These are phyloP conservation scores for Fusarium stilboides DNA, from an alignment of 2,329 filamentous ascomycete species.

Conservation along the genomic window DNA sequence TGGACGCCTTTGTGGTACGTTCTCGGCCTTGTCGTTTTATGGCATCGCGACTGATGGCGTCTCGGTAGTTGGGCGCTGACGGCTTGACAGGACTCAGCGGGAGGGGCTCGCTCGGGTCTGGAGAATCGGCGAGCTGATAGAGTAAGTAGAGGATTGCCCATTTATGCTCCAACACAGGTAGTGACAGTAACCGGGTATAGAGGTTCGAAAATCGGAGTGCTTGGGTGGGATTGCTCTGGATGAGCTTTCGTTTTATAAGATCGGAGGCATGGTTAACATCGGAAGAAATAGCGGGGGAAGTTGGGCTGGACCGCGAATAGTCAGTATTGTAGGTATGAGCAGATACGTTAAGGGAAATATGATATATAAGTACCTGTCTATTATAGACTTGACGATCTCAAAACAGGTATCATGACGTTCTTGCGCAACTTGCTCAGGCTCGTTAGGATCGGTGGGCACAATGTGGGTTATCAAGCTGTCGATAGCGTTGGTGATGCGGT, in stretches of 20 bases:
- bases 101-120: conserved; percentile 68
- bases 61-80: conserved; percentile 56
- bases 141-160: conserved; percentile 96
- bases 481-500: conserved; percentile 84
- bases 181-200: conserved; percentile 88
- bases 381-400: conserved; percentile 64
- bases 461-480: conserved; percentile 83
- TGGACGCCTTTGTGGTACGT: conserved; percentile 55
- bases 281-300: conserved; percentile 70
- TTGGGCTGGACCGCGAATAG: conserved; percentile 56
- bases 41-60: conserved; percentile 56
- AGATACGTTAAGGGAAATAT: not conserved
- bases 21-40: conserved; percentile 58
- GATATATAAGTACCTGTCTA: conserved; percentile 65
- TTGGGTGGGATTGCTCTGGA: conserved; percentile 82
- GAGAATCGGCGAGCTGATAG: conserved; percentile 82
- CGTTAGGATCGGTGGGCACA: conserved; percentile 75
- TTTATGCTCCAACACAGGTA: conserved; percentile 94
- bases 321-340: conserved; percentile 6
- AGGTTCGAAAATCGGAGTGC: conserved; percentile 91
- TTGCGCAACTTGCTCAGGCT: conserved; percentile 78
- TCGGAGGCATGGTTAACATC: conserved; percentile 94
- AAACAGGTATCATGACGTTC: conserved; percentile 77
- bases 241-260: conserved; percentile 89
- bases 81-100: conserved; percentile 62